Evolutionary conservation across 2,329 filamentous ascomycete genomes (phyloP).

Genomic region (Nothophoma quercina): DNA sequence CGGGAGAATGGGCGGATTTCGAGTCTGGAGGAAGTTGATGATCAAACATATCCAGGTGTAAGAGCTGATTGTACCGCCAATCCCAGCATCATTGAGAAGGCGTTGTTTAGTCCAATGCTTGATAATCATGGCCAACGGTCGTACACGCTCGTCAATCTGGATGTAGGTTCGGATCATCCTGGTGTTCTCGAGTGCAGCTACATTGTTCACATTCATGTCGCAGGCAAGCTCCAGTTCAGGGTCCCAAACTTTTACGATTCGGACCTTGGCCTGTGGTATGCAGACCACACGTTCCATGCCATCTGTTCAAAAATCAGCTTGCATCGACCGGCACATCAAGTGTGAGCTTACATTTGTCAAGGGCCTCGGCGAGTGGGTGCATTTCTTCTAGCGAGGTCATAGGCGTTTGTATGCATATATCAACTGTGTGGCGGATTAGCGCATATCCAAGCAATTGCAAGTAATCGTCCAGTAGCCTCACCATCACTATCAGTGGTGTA

Average conservation of each 20-base stretch:
- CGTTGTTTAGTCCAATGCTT: constrained; percentile 96
- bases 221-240: constrained; percentile 87
- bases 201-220: constrained; percentile 99
- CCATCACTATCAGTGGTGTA: constrained; percentile 97
- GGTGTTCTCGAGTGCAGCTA: constrained; percentile 91
- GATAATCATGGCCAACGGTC: constrained; percentile 93
- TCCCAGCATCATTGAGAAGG: constrained; percentile 94
- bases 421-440: constrained; percentile 67
- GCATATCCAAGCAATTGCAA: background rate
- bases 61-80: constrained; percentile 92
- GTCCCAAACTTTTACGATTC: constrained; percentile 99
- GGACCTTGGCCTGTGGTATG: constrained; percentile 92
- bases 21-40: constrained; percentile 91
- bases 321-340: too few species aligned
- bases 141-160: constrained; percentile 86
- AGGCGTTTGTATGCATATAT: constrained; percentile 94
- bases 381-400: constrained; percentile 89
- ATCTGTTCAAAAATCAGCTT: too few species aligned
- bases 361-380: constrained; percentile 85
- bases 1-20: constrained; percentile 83
- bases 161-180: constrained; percentile 98
- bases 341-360: constrained; percentile 77
- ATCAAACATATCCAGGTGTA: constrained; percentile 99
- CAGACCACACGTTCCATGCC: constrained; percentile 98
- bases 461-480: constrained; percentile 54